A percentile compares a stretch with the other conserved stretches of the same genome.
Conservation (phyloP, 1,284 basidiomycete genomes). For the Melampsora medusae region DNA sequence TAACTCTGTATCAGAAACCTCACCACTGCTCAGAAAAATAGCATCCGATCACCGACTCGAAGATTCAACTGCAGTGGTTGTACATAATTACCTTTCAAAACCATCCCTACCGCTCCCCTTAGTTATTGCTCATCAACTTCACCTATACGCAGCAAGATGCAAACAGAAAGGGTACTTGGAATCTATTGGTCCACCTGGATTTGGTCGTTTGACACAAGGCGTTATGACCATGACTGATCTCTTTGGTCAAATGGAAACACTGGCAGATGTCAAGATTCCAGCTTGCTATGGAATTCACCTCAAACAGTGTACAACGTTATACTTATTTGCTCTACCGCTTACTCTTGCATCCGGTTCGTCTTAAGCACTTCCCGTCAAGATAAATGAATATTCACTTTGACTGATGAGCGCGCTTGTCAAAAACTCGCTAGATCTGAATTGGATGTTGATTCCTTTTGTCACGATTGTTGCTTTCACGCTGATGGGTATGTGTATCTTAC, state of each 20-base stretch:
- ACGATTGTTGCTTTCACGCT: constrained; percentile 50
- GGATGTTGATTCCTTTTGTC: constrained; percentile 48
- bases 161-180: constrained; percentile 47
- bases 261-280: constrained; percentile 46
- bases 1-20: constrained; percentile 29
- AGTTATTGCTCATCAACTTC: constrained; percentile 50
- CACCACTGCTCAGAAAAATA: constrained; percentile 45
- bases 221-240: constrained; percentile 46
- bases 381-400: background rate
- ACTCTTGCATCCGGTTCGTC: constrained; percentile 46
- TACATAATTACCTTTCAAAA: constrained; percentile 48
- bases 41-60: constrained; percentile 27
- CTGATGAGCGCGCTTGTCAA: background rate
- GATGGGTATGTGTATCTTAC: constrained; percentile 45
- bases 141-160: constrained; percentile 50
- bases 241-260: constrained; percentile 46
- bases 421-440: constrained; percentile 46
- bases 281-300: constrained; percentile 49
- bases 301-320: constrained; percentile 47
- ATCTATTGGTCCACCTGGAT: constrained; percentile 50
- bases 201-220: constrained; percentile 46
- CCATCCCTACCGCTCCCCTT: constrained; percentile 51
- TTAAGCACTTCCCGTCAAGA: background rate
- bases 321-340: constrained; percentile 48
- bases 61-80: constrained; percentile 44